Base-by-base conservation (phyloP, 306 rosid genomes). In the Fragaria ananassa region DNA sequence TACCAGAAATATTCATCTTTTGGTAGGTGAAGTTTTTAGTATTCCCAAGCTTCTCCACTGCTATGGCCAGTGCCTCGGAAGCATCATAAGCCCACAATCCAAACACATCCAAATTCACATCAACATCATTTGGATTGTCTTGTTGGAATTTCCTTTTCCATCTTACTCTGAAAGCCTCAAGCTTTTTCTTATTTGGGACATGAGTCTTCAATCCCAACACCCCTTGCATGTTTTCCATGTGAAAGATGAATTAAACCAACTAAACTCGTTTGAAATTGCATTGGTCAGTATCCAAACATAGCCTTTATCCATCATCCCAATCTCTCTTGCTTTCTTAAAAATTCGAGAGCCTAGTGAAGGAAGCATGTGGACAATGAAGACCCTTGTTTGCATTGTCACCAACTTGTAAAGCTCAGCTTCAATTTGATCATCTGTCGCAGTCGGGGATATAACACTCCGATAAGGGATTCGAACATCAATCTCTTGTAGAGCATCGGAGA, bases 81-180 rank as follows among this genome's bases (percentile, higher is more conserved):
- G 11, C 4, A 62, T 62, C 68, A 62, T 62, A 62, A 62, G 68
- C 68, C 68, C 44, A 62, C 42, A 62, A 34, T 29, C 68, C 68
- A 62, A 62, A 34, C 68, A 62, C 68, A 62, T 34, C 44, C 68
- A 62, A 62, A 31, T 62, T 62, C 42, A 62, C 68, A 31, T 62
- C 44, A 15, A 62, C 8, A 3, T 10, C 0, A 34, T 42, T 62
- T 62, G 68, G 68, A 34, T 62, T 14, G 68, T 62, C 68, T 31
- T 62, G 68, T 34, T 14, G 44, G 21, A 62, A 62, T 34, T 13
- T 62, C 44, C 44, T 62, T 31, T 31, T 62, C 68, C 68, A 34
- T 62, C 68, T 29, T 14, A 31, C 44, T 17, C 23, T 13, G 18
- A 62, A 62, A 62, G n/a, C 68, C 19, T 62, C 68, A 34, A 62